Evolutionary conservation across 2,329 filamentous ascomycete genomes (phyloP), one percentile per base, ranked within the genome.

Genomic region (Trichoderma semiorbis): DNA sequence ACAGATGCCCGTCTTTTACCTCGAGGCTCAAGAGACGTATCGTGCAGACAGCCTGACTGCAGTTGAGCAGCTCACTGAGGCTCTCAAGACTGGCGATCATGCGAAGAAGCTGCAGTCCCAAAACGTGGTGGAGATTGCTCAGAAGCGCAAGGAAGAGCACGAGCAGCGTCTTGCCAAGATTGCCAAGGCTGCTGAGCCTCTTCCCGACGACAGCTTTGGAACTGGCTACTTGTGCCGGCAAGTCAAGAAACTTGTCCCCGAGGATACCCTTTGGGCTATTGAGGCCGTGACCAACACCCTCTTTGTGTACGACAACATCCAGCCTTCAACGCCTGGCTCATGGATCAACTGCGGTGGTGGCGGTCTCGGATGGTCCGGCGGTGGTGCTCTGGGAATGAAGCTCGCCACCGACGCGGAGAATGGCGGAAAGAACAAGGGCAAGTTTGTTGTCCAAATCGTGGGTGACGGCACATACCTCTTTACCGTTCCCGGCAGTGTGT

Each of bases 261-360:
- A 81, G 11, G 84, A 84, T 75, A 92, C 92, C 0, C 92, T 95
- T 72, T 95, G 88, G 83, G 91, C 90, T 3, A 84, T 96, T 57
- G 93, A 96, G 81, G 90, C 93, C 0, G 93, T 96, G 0, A 96
- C 93, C 0, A 89, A 92, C 72, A 90, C 90, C 0, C 80, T 80
- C 0, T 87, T 90, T 32, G 89, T 94, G 1, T 86, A 89, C 30
- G 92, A 96, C 75, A 92, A 94, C 74, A 82, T 96, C 8, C 89
- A 90, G 76, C 86, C 89, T 3, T 90, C 86, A 0, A 77, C 89
- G 0, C 92, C 93, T 0, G 92, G 92, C 0, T 90, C 89, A 0
- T 94, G 91, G 91, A 89, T 95, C 77, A 95, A 94, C 79, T 95
- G 92, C 78, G 93, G 93, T 1, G 93, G 91, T 1, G 93, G 92